Evolutionary conservation across 2,329 filamentous ascomycete genomes (phyloP).

Genomic region (Amesomyces nigricolor): DNA sequence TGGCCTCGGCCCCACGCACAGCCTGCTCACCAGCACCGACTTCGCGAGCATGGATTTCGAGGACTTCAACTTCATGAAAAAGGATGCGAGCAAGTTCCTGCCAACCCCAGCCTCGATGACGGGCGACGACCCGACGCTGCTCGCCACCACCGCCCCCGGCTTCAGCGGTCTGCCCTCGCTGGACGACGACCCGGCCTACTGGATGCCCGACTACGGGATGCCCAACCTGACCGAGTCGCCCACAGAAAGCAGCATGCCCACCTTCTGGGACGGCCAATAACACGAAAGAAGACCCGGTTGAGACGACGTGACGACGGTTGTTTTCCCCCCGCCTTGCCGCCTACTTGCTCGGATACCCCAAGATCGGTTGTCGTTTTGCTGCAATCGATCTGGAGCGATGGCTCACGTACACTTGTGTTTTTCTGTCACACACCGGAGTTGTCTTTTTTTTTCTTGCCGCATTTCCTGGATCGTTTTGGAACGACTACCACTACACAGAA

Average conservation of each 20-base stretch:
- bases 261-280: slow-evolving; percentile 28
- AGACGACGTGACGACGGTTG: slow-evolving; percentile 14
- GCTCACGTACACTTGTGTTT: slow-evolving; percentile 8
- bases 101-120: slow-evolving; percentile 37
- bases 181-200: slow-evolving; percentile 47
- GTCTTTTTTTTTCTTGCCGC: neutral
- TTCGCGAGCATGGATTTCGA: slow-evolving; percentile 50
- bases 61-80: slow-evolving; percentile 47
- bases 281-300: slow-evolving; percentile 10
- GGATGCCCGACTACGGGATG: slow-evolving; percentile 43
- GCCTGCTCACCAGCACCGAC: slow-evolving; percentile 39
- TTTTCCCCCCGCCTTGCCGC: slow-evolving; percentile 4
- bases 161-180: slow-evolving; percentile 22
- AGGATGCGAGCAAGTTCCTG: slow-evolving; percentile 40
- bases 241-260: slow-evolving; percentile 27
- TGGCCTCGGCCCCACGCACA: slow-evolving; percentile 43
- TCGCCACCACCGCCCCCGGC: slow-evolving; percentile 27
- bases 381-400: slow-evolving; percentile 4
- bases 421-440: slow-evolving; percentile 1
- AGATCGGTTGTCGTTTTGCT: neutral
- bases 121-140: slow-evolving; percentile 41
- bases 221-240: slow-evolving; percentile 31
- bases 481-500: neutral
- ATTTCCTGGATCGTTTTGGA: neutral
- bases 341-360: slow-evolving; percentile 20